phyloP scores from a whole-genome alignment of 257 asterid genomes.

The Linderniella brevidens region DNA sequence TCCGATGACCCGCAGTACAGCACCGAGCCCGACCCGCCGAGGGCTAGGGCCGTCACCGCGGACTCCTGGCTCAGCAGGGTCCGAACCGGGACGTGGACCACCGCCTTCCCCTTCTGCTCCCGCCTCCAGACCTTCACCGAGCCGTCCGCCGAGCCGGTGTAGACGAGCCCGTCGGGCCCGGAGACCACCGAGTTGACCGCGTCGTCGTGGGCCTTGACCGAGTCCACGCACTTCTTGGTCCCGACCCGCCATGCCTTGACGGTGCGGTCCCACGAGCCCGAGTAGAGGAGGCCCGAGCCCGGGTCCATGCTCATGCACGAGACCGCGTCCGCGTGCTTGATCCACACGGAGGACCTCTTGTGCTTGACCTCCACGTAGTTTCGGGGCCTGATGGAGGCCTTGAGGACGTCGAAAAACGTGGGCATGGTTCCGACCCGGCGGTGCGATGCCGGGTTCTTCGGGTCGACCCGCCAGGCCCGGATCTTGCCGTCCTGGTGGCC shows the following conservation, averaged over 20 bases:
- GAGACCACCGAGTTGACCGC: constrained; percentile 3
- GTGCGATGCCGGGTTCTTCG: background rate
- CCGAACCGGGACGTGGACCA: background rate
- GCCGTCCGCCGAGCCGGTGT: constrained; percentile 8
- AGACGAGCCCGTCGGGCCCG: constrained; percentile 4
- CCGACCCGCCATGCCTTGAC: constrained; percentile 1
- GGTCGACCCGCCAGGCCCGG: background rate
- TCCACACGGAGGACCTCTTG: background rate
- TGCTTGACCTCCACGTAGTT: background rate
- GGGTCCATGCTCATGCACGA: background rate
- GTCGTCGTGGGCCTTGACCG: constrained; percentile 4
- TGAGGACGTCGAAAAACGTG: background rate
- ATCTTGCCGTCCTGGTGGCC: constrained; percentile 4
- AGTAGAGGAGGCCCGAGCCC: constrained; percentile 1
- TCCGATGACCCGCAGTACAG: constrained; percentile 80
- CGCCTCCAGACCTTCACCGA: constrained; percentile 2
- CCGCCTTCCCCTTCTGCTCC: background rate
- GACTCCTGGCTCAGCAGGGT: constrained; percentile 3
- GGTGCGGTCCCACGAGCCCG: constrained; percentile 3
- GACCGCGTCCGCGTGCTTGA: constrained; percentile 4
- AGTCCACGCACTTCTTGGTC: background rate
- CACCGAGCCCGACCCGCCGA: constrained; percentile 17
- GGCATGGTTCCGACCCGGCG: background rate
- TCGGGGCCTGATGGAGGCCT: background rate
- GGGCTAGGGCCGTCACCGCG: constrained; percentile 7